Base-by-base conservation (phyloP, 2,329 filamentous ascomycete species). In the Didymella lethalis region DNA sequence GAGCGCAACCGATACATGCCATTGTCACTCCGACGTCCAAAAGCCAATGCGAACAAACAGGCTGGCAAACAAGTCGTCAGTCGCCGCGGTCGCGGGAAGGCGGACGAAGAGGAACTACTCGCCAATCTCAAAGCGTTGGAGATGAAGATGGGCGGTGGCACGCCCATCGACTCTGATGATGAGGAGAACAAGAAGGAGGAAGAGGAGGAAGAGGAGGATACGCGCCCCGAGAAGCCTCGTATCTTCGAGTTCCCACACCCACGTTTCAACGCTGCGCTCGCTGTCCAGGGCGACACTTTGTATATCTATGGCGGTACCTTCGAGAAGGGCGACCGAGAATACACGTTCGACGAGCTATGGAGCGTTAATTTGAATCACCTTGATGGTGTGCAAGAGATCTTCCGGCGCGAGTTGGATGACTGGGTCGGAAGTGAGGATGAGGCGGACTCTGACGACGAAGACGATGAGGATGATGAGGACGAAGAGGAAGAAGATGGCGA, bases 291-390 rank as follows among this genome's bases (percentile, higher is more conserved):
- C 65, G 95, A 99, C 75, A 88, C 91, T 8, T 83, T 98, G 0
- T 99, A 94, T 78, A 92, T 98, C 53, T 98, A 96, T 71, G 93
- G 95, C 29, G 95, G 95, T 18, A 99, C 94, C 0, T 97, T 90
- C 70, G 95, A 99, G 74, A 95, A 96, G 74, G 94, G 92, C 18
- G 95, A 99, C 70, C 86, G 92, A 23, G 95, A 99, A 77, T 97
- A 91, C 71, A 98, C 93, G 0, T 97, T 98, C 77, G 93, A 97
- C 68, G 95, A 99, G 70, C 83, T 99, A 77, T 96, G 96, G 78
- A 89, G 92, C 2, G 88, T 98, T 59, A 93, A 99, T 71, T 83
- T 99, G n/a, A 93, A 90, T 59, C 97, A 97, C 77, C 84, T 99
- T 61, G 93, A 98, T 67, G 95, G 95, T 3, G 94, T 95, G 64